Base-by-base conservation (phyloP, 2,329 filamentous ascomycete species). In the Xylariaceae sp. region DNA sequence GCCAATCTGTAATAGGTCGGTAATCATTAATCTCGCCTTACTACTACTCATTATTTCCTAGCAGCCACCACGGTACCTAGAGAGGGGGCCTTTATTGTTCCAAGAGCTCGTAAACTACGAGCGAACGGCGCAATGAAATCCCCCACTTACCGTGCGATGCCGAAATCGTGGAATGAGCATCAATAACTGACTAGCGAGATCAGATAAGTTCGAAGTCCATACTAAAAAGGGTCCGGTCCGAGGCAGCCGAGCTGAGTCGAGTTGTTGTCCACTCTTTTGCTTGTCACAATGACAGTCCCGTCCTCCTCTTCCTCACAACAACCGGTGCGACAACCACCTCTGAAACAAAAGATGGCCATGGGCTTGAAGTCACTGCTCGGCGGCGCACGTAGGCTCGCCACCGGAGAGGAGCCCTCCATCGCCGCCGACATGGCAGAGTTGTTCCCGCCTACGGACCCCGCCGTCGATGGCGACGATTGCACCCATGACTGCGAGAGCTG, bases 401-500 rank as follows among this genome's bases (percentile, higher is more conserved):
- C 51, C 57, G 72, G 40, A 61, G 68, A 58, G 64, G 64, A 55
- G 24, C 45, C 49, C 12, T 50, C 62, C 36, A 60, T 53, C 29
- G 59, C 54, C 9, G 67, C 75, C 8, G 53, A 72, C 11, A 63
- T 75, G 29, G 66, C 72, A 41, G 71, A 76, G 37, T 80, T 98
- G 8, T 98, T 98, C 74, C 79, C 87, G 49, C 85, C 84, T 65
- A 91, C 91, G 33, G 82, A 89, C 68, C 85, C 90, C n/a, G 80
- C 82, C 3, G 76, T 90, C 37, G 94, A 97, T 74, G 94, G 93
- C 62, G 91, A 96, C 36, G 93, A 93, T 64, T 98, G 95, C 73
- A 79, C 90, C 53, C 91, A 87, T 72, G 94, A 98, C 76, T 99
- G 94, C 78, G 85, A 86, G 21, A 87, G 80, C 63, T 98, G 95